A percentile compares a stretch with the other conserved stretches of the same genome.
Evolutionary conservation across 2,329 filamentous ascomycete species (phyloP).

Genomic region (Penicillium verrucosum): DNA sequence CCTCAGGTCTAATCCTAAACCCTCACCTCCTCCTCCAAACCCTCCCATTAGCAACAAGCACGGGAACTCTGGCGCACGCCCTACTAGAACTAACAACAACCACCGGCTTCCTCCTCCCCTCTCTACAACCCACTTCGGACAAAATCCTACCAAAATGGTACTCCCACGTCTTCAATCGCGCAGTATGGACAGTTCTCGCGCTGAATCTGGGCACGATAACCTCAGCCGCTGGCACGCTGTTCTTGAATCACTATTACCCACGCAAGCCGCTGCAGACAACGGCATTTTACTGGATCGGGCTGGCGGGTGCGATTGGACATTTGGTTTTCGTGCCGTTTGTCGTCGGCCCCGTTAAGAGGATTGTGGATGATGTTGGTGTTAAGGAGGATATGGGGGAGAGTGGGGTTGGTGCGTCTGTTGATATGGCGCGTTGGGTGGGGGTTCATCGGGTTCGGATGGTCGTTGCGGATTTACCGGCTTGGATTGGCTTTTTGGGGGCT

Average conservation of each 20-base stretch:
- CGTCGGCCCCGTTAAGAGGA: conserved; percentile 9
- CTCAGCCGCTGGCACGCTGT: conserved; percentile 9
- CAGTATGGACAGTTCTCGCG: conserved; percentile 8
- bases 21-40: conserved; percentile 14
- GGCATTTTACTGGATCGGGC: conserved; percentile 16
- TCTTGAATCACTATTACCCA: background rate
- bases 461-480: conserved; percentile 13
- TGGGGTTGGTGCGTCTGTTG: conserved; percentile 4
- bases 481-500: conserved; percentile 13
- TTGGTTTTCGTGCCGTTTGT: conserved; percentile 18
- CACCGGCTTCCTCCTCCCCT: conserved; percentile 9
- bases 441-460: conserved; percentile 13
- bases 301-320: conserved; percentile 14
- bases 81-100: conserved; percentile 10
- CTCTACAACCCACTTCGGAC: conserved; percentile 4
- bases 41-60: conserved; percentile 17
- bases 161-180: conserved; percentile 10
- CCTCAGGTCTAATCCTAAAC: conserved; percentile 19
- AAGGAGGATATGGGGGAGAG: background rate
- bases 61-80: conserved; percentile 16
- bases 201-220: conserved; percentile 16
- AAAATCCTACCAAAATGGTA: conserved; percentile 11
- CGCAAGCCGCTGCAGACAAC: conserved; percentile 3
- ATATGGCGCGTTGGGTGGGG: conserved; percentile 16
- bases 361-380: conserved; percentile 8